Percentiles rank a stretch among this genome's conserved stretches.
Conservation (phyloP, 495 filamentous ascomycete genomes). For the Xylaria cubensis region DNA sequence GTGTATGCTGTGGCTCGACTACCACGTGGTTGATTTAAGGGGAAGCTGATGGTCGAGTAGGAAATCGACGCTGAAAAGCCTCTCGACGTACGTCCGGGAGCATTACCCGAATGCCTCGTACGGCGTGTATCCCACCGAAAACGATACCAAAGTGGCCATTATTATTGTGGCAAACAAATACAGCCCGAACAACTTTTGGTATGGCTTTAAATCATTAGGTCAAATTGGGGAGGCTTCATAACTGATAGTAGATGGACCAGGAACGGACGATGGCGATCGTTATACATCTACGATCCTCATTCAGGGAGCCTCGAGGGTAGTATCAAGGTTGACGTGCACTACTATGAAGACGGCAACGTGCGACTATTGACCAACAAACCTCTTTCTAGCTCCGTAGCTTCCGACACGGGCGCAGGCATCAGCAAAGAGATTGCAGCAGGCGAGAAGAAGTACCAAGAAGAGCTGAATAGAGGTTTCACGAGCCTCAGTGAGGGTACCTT, state of each 20-base stretch:
- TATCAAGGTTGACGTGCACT: constrained; percentile 91
- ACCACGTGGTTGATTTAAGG: neutral
- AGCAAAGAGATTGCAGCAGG: constrained; percentile 73
- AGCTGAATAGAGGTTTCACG: constrained; percentile 88
- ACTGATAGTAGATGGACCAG: constrained; percentile 46
- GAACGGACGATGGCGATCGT: constrained; percentile 95
- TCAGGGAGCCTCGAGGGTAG: constrained; percentile 66
- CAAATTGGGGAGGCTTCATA: neutral
- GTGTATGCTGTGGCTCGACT: constrained; percentile 62
- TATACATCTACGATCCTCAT: constrained; percentile 77
- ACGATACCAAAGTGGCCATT: constrained; percentile 78
- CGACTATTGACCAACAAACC: constrained; percentile 85
- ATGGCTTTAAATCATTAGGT: constrained; percentile 18
- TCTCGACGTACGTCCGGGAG: constrained; percentile 80
- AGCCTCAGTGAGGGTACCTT: constrained; percentile 91
- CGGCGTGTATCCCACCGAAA: constrained; percentile 79
- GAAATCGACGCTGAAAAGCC: constrained; percentile 79
- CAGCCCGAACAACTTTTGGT: constrained; percentile 98
- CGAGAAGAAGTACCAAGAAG: constrained; percentile 95
- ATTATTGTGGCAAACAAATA: constrained; percentile 94
- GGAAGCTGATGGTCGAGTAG: constrained; percentile 47
- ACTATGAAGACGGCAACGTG: constrained; percentile 99
- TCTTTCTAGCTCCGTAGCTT: constrained; percentile 63
- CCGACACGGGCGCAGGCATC: constrained; percentile 69
- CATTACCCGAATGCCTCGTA: constrained; percentile 85